Evolutionary conservation across 164 flowering plant genomes (phyloP).

Genomic region (Piper longum): DNA sequence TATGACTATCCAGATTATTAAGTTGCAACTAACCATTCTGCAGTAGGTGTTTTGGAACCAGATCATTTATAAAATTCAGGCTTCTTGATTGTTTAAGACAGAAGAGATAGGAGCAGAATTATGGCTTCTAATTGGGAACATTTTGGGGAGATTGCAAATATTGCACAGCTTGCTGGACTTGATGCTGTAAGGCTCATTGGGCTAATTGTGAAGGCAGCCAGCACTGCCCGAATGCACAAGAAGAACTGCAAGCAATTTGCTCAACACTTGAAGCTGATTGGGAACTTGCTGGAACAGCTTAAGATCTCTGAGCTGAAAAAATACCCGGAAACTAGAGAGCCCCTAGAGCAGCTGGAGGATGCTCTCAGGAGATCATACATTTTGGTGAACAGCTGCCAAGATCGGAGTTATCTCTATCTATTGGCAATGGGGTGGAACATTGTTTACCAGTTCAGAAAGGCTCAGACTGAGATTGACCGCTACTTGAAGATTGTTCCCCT

Average conservation of each 20-base stretch:
- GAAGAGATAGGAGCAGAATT: not conserved
- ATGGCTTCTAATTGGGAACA: conserved; percentile 56
- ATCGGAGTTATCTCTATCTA: conserved; percentile 75
- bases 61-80: not conserved
- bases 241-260: conserved; percentile 93
- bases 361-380: conserved; percentile 75
- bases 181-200: conserved; percentile 69
- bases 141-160: conserved; percentile 63
- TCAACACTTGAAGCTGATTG: conserved; percentile 75
- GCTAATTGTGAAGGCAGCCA: conserved; percentile 78
- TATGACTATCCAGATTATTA: not conserved
- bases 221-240: conserved; percentile 88
- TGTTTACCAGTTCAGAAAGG: conserved; percentile 84
- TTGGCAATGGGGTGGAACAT: conserved; percentile 97
- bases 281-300: conserved; percentile 80
- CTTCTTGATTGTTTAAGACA: not conserved
- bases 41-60: not conserved
- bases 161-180: conserved; percentile 67
- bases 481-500: conserved; percentile 75
- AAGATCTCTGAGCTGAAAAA: conserved; percentile 78
- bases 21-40: not conserved
- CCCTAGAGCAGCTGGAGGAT: conserved; percentile 90
- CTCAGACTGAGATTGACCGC: conserved; percentile 83
- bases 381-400: conserved; percentile 85
- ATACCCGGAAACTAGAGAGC: conserved; percentile 91